Base-by-base conservation (phyloP, 139 green algal species). In the Tetraselmis striata region DNA sequence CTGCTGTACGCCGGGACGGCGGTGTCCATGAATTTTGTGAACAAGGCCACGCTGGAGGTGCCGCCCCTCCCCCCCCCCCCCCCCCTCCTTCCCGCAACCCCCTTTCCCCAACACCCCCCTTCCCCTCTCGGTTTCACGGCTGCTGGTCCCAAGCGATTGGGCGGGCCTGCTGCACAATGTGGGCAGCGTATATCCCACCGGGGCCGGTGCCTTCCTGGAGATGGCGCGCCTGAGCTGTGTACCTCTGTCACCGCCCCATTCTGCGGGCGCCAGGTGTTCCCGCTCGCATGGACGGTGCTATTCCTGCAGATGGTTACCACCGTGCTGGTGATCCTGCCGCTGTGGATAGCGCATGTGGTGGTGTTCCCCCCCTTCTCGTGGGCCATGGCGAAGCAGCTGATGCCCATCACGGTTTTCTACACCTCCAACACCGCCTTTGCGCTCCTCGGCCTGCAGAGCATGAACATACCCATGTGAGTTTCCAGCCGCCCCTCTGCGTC, bases 1-100 rank as follows among this genome's bases (percentile, higher is more conserved):
- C 2, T 82, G 29, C 77, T 85, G 28, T 85, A 89, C 74, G 86
- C 77, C 1, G 80, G 31, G 28, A 77, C 32, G 0, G 87, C 87
- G 0, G 82, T 88, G 24, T 75, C 84, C 30, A 91, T 91, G 87
- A 88, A 85, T 31, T 86, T 91, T 28, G 77, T 87, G 74, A 91
- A 91, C 80, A 85, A 87, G 75, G 77, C 79, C 0, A 59, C 75
- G 11, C 79, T 91, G 75, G 27, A 76, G 75, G 26, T 80, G 0
- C n/a, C n/a, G n/a, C n/a, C n/a, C n/a, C n/a, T n/a, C n/a, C n/a
- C n/a, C n/a, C n/a, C n/a, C n/a, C n/a, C n/a, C n/a, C n/a, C n/a
- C n/a, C n/a, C n/a, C n/a, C n/a, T n/a, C n/a, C n/a, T n/a, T n/a
- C n/a, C n/a, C n/a, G n/a, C n/a, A n/a, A n/a, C n/a, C n/a, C n/a